Conservation (phyloP, 1,284 basidiomycete genomes). For the Tilletia indica region DNA sequence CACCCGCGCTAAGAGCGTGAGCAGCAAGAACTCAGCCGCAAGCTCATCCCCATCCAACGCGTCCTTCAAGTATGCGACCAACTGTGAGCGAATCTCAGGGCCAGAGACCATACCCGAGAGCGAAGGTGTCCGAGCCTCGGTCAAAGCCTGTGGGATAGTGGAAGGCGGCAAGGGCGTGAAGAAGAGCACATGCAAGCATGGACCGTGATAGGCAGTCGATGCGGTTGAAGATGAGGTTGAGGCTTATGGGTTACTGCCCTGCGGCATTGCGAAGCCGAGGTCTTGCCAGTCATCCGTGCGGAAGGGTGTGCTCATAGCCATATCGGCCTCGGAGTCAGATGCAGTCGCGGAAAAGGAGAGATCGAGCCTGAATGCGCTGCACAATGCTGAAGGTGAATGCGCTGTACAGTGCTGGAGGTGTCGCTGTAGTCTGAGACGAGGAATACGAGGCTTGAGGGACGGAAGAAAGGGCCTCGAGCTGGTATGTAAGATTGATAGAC, state of each 20-base stretch:
- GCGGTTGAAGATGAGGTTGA: conserved; percentile 7
- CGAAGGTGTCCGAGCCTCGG: not conserved
- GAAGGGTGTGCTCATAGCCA: conserved; percentile 24
- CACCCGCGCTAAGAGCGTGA: conserved; percentile 69
- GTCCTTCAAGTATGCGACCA: conserved; percentile 37
- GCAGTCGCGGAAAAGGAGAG: not conserved
- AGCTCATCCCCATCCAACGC: conserved; percentile 39
- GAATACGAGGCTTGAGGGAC: not conserved
- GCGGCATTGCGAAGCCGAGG: not conserved
- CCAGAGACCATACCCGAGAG: not conserved
- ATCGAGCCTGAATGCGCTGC: conserved; percentile 14
- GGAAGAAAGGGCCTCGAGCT: not conserved
- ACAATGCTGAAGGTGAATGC: not conserved
- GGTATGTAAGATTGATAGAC: conserved; percentile 37
- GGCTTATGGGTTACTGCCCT: not conserved
- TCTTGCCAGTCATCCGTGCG: conserved; percentile 1
- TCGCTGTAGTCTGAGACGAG: not conserved
- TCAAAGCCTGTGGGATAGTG: not conserved
- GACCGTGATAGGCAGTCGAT: conserved; percentile 25
- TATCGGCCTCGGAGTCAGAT: too few species aligned
- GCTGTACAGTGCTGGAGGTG: conserved; percentile 10
- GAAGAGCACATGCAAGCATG: conserved; percentile 42
- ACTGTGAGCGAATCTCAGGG: conserved; percentile 12
- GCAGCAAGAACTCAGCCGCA: conserved; percentile 75
- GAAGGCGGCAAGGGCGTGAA: conserved; percentile 20